Evolutionary conservation across 306 rosid species (phyloP), one percentile per base, ranked within the genome.

Genomic region (Quercus mongolica): DNA sequence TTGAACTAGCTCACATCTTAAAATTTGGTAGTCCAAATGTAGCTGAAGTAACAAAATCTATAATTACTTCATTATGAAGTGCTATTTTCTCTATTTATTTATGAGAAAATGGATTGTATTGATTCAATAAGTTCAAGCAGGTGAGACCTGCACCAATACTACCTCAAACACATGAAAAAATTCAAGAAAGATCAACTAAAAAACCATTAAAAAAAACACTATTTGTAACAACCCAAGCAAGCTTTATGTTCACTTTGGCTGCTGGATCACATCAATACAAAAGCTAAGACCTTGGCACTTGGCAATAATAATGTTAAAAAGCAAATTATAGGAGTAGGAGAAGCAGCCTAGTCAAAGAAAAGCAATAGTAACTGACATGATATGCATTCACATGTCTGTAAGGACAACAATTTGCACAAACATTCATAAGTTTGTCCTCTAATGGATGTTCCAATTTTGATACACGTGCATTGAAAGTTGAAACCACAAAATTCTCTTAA

Each of bases 211-310:
- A 25, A 25, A 25, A 25, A 25, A 25, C 26, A 25, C 26, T 25
- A 25, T 25, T 25, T 25, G 26, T 25, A 25, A 25, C 26, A 25
- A 25, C 26, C 26, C 2, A 25, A 25, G 26, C 26, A 25, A 25
- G 1, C 26, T 25, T 25, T 25, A 25, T 25, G 26, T 25, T 25
- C 26, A 25, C 26, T 25, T 30, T 30, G 4, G 94, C 97, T 90
- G 91, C 89, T 87, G 33, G 56, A 72, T 72, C 81, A 84, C 44
- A 49, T 80, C 25, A 56, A 15, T 31, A 69, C 61, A 64, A 59
- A 67, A 35, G 69, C 83, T 70, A 85, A 82, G 46, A 38, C 46
- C 46, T 38, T 38, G 10, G 46, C 11, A 80, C 67, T 75, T 14
- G 5, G 55, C 65, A 78, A 76, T 62, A 41, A 56, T 51, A 55